These are phyloP conservation scores for Pichia sp. DNA, from an alignment of 1,139 yeast genomes.

Conservation along the genomic window DNA sequence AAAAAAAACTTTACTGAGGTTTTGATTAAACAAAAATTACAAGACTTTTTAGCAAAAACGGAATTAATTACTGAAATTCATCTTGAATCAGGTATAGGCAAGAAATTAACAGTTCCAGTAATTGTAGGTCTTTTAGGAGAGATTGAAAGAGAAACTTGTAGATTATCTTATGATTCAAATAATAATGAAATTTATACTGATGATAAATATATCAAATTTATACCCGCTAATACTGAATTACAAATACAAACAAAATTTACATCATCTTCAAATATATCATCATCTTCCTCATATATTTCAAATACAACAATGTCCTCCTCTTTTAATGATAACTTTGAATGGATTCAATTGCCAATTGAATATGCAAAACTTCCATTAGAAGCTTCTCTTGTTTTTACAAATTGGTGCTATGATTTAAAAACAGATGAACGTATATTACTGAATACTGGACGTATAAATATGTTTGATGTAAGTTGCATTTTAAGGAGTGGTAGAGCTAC, in stretches of 20 bases:
- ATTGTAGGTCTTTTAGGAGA: constrained; percentile 27
- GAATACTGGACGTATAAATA: constrained; percentile 53
- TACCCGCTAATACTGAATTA: not conserved
- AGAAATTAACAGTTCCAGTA: constrained; percentile 60
- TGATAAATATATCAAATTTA: constrained; percentile 6
- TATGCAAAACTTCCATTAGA: constrained; percentile 63
- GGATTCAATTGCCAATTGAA: constrained; percentile 64
- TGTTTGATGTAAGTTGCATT: constrained; percentile 49
- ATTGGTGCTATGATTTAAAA: constrained; percentile 49
- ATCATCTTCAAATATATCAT: not conserved
- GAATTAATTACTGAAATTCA: constrained; percentile 46
- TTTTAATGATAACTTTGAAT: constrained; percentile 19
- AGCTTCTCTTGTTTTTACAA: constrained; percentile 47
- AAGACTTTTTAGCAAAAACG: not conserved
- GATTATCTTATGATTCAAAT: not conserved
- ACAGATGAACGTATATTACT: constrained; percentile 43
- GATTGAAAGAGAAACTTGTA: constrained; percentile 1
- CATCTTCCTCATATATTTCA: not conserved
- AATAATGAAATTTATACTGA: not conserved
- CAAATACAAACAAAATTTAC: not conserved
- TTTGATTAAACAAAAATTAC: constrained; percentile 10
- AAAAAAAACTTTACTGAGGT: constrained; percentile 1
- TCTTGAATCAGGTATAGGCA: constrained; percentile 49
- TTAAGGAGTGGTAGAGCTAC: constrained; percentile 41
- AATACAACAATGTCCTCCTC: not conserved